Base-by-base conservation (phyloP, 768 basidiomycete genomes). In the Mycena alexandri region DNA sequence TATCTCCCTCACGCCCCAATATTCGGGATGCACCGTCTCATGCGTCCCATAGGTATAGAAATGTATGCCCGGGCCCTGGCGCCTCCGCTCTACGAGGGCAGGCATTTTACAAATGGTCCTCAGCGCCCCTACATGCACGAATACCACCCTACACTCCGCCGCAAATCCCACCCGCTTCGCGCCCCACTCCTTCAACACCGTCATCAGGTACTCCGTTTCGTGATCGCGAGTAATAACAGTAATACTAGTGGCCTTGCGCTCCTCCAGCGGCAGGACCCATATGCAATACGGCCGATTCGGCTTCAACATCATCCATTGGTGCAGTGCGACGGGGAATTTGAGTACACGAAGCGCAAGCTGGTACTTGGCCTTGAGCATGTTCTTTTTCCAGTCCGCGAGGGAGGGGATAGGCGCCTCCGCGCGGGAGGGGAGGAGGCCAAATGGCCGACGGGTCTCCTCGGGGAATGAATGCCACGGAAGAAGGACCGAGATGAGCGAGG, bases 31-130 rank as follows among this genome's bases (percentile, higher is more conserved):
- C 16, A 91, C 77, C 19, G 74, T 81, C 33, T 85, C 76, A 75
- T 91, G 87, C 13, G 89, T 86, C 0, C 93, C 93, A 78, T 90
- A 94, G 0, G 86, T 85, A 73, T 88, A 87, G 70, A 93, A 92
- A 38, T 85, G 87, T 9, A 86, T 73, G 44, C 86, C 83, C 33
- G 81, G 78, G 4, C 77, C 75, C 22, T 84, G 82, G 29, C 73
- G 76, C 21, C 87, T 77, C 58, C 87, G 82, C 33, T 85, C 81
- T 12, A 80, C 81, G 36, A 92, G 75, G 4, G 76, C 79, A 2
- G 87, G 85, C 34, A 92, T 74, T 14, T 80, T 80, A 63, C 84
- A 79, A 11, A 93, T 65, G 1, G 76, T 81, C 47, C 74, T 74
- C 62, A 93, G 71, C 3, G 89, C 83, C 21, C 86, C 86, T 17